Conservation (phyloP, 768 basidiomycete species). For the Nidularia pulvinata region DNA sequence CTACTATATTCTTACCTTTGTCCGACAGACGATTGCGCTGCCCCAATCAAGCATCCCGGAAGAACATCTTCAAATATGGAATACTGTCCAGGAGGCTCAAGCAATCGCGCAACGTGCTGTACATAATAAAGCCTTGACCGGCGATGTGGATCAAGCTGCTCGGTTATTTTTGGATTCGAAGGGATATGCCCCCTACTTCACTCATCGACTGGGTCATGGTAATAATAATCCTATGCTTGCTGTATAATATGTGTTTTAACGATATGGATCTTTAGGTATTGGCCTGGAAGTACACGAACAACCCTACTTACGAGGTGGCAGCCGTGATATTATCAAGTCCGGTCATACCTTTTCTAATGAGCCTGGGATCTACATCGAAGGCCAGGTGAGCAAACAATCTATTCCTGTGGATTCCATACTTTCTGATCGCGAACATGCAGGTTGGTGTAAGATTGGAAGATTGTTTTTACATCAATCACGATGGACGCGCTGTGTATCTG, state of each 20-base stretch:
- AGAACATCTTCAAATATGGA: conserved; percentile 60
- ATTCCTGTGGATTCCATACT: too few relatives aligned
- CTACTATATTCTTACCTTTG: not conserved
- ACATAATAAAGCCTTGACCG: conserved; percentile 43
- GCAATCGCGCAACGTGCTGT: conserved; percentile 47
- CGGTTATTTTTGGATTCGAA: conserved; percentile 41
- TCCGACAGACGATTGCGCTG: conserved; percentile 62
- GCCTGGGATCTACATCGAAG: conserved; percentile 76
- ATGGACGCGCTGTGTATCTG: conserved; percentile 56
- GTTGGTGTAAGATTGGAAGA: conserved; percentile 85
- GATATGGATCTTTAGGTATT: conserved; percentile 51
- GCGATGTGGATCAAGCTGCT: conserved; percentile 63
- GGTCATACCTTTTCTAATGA: conserved; percentile 86
- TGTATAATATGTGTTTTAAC: not conserved
- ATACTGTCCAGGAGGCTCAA: conserved; percentile 66
- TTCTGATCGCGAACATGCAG: conserved; percentile 21
- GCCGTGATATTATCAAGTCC: conserved; percentile 47
- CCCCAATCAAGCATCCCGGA: conserved; percentile 51
- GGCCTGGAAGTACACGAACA: conserved; percentile 83
- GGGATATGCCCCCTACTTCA: conserved; percentile 63
- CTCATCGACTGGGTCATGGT: conserved; percentile 85
- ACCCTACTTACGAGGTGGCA: conserved; percentile 79
- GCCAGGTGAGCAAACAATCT: conserved; percentile 35
- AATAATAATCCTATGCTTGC: conserved; percentile 8
- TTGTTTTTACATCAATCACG: conserved; percentile 66